Base-by-base conservation (phyloP, 2,329 filamentous ascomycete genomes). In the Trichoderma sp. region DNA sequence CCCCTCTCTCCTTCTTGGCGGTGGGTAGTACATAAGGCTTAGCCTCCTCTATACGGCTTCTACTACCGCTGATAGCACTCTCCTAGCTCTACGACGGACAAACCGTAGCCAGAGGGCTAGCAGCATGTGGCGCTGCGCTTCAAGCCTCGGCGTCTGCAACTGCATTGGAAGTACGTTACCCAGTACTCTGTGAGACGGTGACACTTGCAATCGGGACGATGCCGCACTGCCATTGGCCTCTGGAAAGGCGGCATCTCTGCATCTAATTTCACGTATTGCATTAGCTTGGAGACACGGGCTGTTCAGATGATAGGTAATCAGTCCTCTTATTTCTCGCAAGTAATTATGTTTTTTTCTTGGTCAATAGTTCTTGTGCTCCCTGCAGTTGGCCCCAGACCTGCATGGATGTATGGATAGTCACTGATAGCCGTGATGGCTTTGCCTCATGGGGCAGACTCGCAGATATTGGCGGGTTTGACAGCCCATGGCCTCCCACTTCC, bases 261-360 rank as follows among this genome's bases (percentile, higher is more conserved):
- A 57, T 57, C 53, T 33, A 13, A 21, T 65, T 33, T 24, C n/a
- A 47, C 37, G 31, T 35, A 57, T 43, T 64, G 61, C 49, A 55
- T 64, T 56, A 43, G 33, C 6, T 16, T 40, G 49, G 31, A 24
- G 14, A 40, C 49, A 52, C 55, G 40, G 40, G 49, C 40, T 35
- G 35, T 13, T 49, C 8, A 49, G 21, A 49, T 49, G 47, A 49
- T 49, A 1, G 47, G n/a, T 13, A 13, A 13, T 49, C n/a, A 13
- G 4, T 13, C 21, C 10, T n/a, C 8, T 21, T 24, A 24, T 21
- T 49, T 24, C 33, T 56, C 27, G 21, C 8, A 14, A 35, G 33
- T 14, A 35, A 35, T 35, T 13, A 13, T 35, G 33, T 27, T 49
- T 21, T 49, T 40, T n/a, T n/a, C 5, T 24, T 57, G 21, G 4